These are phyloP conservation scores for Crotalaria pallida DNA, from an alignment of 306 rosid species.

Conservation along the genomic window DNA sequence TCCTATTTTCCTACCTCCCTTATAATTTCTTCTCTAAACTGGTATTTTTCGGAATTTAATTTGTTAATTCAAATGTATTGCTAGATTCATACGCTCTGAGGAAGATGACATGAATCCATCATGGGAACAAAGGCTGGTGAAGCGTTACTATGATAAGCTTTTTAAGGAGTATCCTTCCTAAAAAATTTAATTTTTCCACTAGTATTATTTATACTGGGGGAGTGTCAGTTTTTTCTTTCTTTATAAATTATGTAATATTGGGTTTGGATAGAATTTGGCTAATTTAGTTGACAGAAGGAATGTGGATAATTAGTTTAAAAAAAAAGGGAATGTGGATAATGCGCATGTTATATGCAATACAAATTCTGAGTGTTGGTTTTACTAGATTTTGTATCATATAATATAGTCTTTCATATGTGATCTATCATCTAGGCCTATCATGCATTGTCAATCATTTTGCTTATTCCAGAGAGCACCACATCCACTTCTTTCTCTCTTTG, in stretches of 20 bases:
- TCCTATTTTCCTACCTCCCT: not conserved
- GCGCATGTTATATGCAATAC: not conserved
- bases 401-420: too few relatives aligned
- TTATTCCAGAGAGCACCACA: not conserved
- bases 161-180: constrained; percentile 92
- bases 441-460: not conserved
- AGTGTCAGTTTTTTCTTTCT: constrained; percentile 2
- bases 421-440: not conserved
- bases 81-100: constrained; percentile 86
- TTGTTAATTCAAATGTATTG: constrained; percentile 25
- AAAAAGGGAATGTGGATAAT: not conserved
- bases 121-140: constrained; percentile 98
- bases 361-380: constrained; percentile 4
- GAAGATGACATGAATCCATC: constrained; percentile 90
- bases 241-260: not conserved
- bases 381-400: not conserved
- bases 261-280: not conserved
- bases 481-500: not conserved
- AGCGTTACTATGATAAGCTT: constrained; percentile 86
- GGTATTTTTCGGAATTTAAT: constrained; percentile 25
- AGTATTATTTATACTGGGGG: not conserved
- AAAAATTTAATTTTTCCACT: not conserved
- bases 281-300: not conserved
- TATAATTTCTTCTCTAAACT: constrained; percentile 11
- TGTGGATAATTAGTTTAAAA: not conserved